Base-by-base conservation (phyloP, 2,329 filamentous ascomycete species). In the Fusarium decemcellulare region DNA sequence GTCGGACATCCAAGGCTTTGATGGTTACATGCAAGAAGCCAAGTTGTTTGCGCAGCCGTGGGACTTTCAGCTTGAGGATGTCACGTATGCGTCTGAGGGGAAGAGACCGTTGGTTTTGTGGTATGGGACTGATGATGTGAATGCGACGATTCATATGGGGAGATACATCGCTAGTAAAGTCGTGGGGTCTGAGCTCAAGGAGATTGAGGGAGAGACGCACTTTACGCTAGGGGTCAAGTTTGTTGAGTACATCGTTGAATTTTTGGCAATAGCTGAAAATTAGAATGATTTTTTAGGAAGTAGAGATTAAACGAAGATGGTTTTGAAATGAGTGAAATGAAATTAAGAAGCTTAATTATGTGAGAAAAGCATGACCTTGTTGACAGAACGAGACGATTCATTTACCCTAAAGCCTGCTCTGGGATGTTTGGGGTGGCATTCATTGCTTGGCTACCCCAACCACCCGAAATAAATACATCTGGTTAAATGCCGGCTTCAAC, bases 91-190 rank as follows among this genome's bases (percentile, higher is more conserved):
- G 1, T 68, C 61, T 2, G 43, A 63, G 4, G 34, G 39, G 5
- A 51, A 42, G 6, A 60, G 55, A 10, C 67, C 59, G 5, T 15
- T 65, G 9, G 4, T 57, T 15, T 32, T 69, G 29, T 32, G 54
- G 37, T 67, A 66, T 23, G 60, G 54, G 8, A 56, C 39, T 15
- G 37, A 59, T 1, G 61, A 68, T 32, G 40, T 57, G 23, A 62
- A 51, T 6, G 48, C 65, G 2, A 47, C 61, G 5, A 23, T 50
- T 18, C 67, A 70, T 23, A 67, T 70, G 64, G 61, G 64, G 2
- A 50, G 44, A 27, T 65, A 51, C 54, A 62, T 68, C 36, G 47
- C 58, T 6, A 47, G 52, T 6, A 62, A 50, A 30, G 53, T 62
- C 23, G 11, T 37, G 5, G 60, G 64, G 8, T 61, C 65, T 2